A percentile compares a stretch with the other conserved stretches of the same genome.
Conservation (phyloP, 192 early-diverging fungal species). For the Cetraspora pellucida region DNA sequence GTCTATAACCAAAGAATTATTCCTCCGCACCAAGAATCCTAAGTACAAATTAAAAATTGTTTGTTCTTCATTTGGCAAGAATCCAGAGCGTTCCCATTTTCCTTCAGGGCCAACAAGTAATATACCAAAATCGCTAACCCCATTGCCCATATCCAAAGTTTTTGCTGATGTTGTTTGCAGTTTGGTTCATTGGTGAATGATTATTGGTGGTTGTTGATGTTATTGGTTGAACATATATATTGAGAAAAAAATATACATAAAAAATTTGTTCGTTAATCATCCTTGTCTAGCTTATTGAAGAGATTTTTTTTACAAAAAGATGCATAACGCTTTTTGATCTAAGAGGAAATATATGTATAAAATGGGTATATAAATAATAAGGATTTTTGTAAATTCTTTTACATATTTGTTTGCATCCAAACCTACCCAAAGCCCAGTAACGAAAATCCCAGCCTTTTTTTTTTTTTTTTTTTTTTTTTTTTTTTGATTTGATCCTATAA, state of each 20-base stretch:
- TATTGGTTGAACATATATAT: neutral
- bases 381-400: neutral
- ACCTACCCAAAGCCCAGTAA: constrained; percentile 17
- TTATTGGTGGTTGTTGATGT: neutral
- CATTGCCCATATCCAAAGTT: constrained; percentile 32
- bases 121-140: constrained; percentile 25
- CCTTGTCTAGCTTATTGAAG: neutral
- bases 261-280: constrained; percentile 23
- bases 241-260: constrained; percentile 27
- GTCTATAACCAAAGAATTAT: too few relatives aligned
- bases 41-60: constrained; percentile 12
- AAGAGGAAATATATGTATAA: neutral
- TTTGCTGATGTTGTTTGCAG: neutral
- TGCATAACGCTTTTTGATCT: neutral
- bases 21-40: too few relatives aligned
- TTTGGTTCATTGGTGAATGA: constrained; percentile 1
- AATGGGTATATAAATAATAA: neutral
- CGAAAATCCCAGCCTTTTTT: constrained; percentile 1
- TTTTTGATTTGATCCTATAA: neutral
- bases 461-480: constrained; percentile 16
- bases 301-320: neutral
- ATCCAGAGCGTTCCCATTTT: neutral
- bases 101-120: constrained; percentile 22
- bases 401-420: neutral
- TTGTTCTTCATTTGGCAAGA: constrained; percentile 29